Base-by-base conservation (phyloP, 2,329 filamentous ascomycete species). In the Pseudophaeomoniella oleicola region DNA sequence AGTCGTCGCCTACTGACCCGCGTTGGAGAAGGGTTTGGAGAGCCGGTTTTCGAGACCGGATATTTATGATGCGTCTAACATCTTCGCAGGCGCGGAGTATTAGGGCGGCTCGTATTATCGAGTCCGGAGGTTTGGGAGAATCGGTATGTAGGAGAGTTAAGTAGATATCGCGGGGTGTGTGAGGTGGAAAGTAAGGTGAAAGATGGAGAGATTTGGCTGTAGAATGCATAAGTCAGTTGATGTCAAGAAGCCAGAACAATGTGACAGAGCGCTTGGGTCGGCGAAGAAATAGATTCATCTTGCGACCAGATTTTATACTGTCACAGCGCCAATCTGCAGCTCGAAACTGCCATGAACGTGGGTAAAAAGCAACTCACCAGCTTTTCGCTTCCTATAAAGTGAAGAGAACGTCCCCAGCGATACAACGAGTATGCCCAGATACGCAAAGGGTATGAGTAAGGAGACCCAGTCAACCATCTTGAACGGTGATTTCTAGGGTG, bases 91-190 rank as follows among this genome's bases (percentile, higher is more conserved):
- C 90, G 50, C 90, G 78, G 46, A 85, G 76, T 51, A 98, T 65
- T 2, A 98, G 75, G 3, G 90, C 87, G 12, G 90, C 86, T 48
- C 88, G 83, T 38, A 96, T 63, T 13, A 96, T 72, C 43, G 77
- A 84, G 44, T 94, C 84, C 17, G 90, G 88, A 3, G 94, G 69
- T 52, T 67, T 63, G 6, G 50, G 44, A 13, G 56, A 46, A 15
- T 56, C 45, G n/a, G 54, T 48, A 62, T 98, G 86, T 36, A 94
- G 70, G 30, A 98, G 76, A 32, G 86, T 86, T 42, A 94, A 75
- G 67, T 96, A 98, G 54, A 98, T 75, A 60, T 98, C 87, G 60
- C 88, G 83, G 60, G 90, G 82, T 36, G 92, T 68, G 57, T 98
- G 87, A 36, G 81, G 72, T 16, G 80, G 78, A 61, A 98, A 98